phyloP scores from a whole-genome alignment of 495 filamentous ascomycete genomes.

The Xylaria nigripes region DNA sequence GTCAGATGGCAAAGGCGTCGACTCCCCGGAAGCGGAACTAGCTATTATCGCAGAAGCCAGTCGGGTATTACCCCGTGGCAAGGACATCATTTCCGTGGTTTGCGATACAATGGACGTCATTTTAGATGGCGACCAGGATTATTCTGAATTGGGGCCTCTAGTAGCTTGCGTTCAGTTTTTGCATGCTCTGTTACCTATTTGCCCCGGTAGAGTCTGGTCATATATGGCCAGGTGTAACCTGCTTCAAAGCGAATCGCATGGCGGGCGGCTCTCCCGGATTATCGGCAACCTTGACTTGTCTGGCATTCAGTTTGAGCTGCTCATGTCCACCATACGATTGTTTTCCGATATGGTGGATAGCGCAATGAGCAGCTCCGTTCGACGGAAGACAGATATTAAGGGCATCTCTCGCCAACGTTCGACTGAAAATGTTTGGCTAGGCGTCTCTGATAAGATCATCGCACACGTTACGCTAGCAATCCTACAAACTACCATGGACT shows the following conservation, averaged over 20 bases:
- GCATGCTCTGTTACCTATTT: conserved; percentile 56
- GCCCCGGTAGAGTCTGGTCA: conserved; percentile 80
- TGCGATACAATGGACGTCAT: conserved; percentile 76
- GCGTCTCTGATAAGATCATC: conserved; percentile 68
- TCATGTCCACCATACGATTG: conserved; percentile 60
- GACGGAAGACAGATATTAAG: conserved; percentile 54
- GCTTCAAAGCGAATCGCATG: conserved; percentile 61
- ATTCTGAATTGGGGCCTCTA: conserved; percentile 52
- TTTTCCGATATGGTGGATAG: conserved; percentile 72
- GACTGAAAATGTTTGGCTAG: conserved; percentile 52
- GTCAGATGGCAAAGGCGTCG: conserved; percentile 10
- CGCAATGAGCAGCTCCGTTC: conserved; percentile 60
- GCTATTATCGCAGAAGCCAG: conserved; percentile 61
- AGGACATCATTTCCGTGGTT: conserved; percentile 73
- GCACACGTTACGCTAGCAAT: conserved; percentile 63
- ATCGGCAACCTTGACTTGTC: conserved; percentile 68
- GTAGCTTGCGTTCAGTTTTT: conserved; percentile 74
- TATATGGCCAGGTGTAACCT: conserved; percentile 73
- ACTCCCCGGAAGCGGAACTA: conserved; percentile 30
- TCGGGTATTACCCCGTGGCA: conserved; percentile 59
- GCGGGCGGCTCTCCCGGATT: conserved; percentile 64
- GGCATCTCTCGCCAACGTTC: conserved; percentile 44
- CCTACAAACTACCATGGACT: conserved; percentile 62
- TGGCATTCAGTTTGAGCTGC: conserved; percentile 65
- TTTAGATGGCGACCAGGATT: conserved; percentile 47